Evolutionary conservation across 805 yeast species (phyloP), one percentile per base, ranked within the genome.

Genomic region (Kazachstania psychrophila): DNA sequence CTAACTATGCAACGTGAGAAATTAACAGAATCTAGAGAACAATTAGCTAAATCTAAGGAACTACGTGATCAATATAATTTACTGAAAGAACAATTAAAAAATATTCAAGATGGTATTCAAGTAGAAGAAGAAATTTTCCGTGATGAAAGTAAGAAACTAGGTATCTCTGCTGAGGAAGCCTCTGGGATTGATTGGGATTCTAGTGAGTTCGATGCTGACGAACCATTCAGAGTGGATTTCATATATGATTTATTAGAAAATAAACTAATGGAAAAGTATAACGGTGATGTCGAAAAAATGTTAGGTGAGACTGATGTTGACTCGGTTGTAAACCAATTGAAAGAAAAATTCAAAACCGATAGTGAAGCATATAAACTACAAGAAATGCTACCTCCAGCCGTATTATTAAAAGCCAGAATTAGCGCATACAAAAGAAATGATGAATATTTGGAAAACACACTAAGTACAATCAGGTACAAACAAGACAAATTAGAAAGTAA

Each of bases 171-270:
- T 9, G 59, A 55, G 17, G 59, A 55, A 14, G 44, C 54, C 2
- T 33, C 46, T 3, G 52, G 47, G 6, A 49, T 53, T 50, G 42
- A 56, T 58, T 53, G 59, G 64, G 49, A 51, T 56, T 46, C 68
- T 59, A 79, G 77, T 18, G 76, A 70, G 39, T 79, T 76, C 49
- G 89, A 82, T 58, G 89, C 95, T 0, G 96, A 88, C 60, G 89
- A 84, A 52, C 95, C 96, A n/a, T 89, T 85, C 59, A 70, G 81
- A 33, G 72, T 85, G 9, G 67, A 72, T 51, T 66, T 74, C 6
- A 66, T 83, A 11, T 78, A 72, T 50, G 70, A 74, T 27, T 69
- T 68, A 44, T 58, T 82, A n/a, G 69, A 67, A 37, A 43, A 52
- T 4, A 62, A 62, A 42, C 42, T 70, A 12, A 61, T 59, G 19